phyloP scores from a whole-genome alignment of 306 rosid species.

The Hippophae gyantsensis region DNA sequence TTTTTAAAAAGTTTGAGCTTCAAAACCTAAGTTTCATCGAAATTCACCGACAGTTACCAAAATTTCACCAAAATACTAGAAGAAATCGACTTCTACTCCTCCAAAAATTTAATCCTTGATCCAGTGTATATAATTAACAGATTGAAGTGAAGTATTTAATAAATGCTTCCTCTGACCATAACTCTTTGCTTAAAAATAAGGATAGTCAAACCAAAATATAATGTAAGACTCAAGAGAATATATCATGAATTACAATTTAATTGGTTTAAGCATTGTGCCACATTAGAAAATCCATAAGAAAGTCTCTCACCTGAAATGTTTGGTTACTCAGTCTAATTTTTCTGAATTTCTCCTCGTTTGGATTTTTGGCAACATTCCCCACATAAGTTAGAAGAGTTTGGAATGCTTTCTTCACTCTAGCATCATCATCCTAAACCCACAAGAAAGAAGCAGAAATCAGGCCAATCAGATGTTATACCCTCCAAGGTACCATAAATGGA shows the following conservation, averaged over 20 bases:
- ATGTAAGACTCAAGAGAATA: not conserved
- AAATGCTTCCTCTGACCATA: not conserved
- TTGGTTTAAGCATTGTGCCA: not conserved
- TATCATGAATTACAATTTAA: not conserved
- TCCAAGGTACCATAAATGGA: not conserved
- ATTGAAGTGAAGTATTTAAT: not conserved
- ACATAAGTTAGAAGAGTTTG: constrained; percentile 78
- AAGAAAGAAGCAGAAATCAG: not conserved
- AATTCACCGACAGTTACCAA: too few species aligned
- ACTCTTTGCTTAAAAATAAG: not conserved
- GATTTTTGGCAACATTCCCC: constrained; percentile 71
- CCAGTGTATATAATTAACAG: too few species aligned
- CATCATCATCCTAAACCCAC: constrained; percentile 60
- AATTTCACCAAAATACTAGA: too few species aligned
- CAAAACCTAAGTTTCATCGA: too few species aligned
- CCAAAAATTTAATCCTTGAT: too few species aligned
- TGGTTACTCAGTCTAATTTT: constrained; percentile 70
- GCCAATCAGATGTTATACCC: not conserved
- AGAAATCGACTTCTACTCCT: too few species aligned
- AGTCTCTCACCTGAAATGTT: constrained; percentile 62
- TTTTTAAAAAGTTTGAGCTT: too few species aligned
- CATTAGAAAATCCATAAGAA: not conserved
- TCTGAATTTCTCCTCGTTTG: constrained; percentile 85
- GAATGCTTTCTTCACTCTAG: constrained; percentile 73
- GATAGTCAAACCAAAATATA: not conserved